Evolutionary conservation across 2,329 filamentous ascomycete genomes (phyloP).

Genomic region (Fusarium sp.): DNA sequence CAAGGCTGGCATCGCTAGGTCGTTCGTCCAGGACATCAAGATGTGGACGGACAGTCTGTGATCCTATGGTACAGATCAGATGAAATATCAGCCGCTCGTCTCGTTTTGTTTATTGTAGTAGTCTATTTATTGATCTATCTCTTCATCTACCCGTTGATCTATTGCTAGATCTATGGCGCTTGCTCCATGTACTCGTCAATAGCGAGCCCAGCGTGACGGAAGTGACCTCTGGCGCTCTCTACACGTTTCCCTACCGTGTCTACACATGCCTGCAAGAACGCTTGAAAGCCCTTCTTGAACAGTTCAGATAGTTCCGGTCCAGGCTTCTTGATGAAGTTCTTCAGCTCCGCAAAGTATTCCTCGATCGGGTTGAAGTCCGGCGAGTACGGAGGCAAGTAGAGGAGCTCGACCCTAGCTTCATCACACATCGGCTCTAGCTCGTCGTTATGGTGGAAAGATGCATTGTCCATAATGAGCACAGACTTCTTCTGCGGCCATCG

Average conservation of each 20-base stretch:
- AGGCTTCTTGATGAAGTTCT: constrained; percentile 35
- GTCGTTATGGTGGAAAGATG: constrained; percentile 47
- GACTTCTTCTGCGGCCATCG: constrained; percentile 51
- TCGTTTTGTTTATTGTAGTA: neutral
- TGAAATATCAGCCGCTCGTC: neutral
- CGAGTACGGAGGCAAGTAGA: constrained; percentile 38
- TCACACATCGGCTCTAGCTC: constrained; percentile 46
- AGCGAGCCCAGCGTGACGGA: constrained; percentile 4
- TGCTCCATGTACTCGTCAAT: constrained; percentile 1
- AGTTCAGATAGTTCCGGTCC: constrained; percentile 24
- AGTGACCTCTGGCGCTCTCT: constrained; percentile 19
- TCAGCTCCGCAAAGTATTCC: constrained; percentile 40
- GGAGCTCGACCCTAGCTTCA: constrained; percentile 31
- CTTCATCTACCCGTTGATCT: no score
- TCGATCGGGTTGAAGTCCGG: constrained; percentile 45
- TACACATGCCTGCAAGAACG: constrained; percentile 40
- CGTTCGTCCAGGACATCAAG: constrained; percentile 3
- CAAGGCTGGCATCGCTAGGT: neutral
- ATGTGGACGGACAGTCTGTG: neutral
- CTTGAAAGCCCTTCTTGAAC: constrained; percentile 32
- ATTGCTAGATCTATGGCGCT: neutral
- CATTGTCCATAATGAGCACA: constrained; percentile 54
- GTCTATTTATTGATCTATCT: neutral
- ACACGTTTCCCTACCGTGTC: constrained; percentile 25
- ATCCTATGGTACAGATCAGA: neutral